phyloP scores from a whole-genome alignment of 352 stramenopile species.

The Elongisporangium anandrum region DNA sequence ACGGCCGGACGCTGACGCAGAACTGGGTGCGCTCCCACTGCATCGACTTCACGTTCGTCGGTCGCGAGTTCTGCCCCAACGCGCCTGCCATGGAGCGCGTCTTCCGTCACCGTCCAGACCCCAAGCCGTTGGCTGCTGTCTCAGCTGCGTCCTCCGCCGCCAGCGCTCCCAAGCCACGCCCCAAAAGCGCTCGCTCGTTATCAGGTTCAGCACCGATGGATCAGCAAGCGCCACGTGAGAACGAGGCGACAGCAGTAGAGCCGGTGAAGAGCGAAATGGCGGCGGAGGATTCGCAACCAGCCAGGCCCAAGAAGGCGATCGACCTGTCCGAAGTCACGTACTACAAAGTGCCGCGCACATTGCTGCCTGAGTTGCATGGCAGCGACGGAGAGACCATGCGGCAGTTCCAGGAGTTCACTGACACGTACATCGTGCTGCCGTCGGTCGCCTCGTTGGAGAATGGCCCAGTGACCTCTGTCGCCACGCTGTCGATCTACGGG shows the following conservation, averaged over 20 bases:
- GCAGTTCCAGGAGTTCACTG: conserved; percentile 75
- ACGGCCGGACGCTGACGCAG: conserved; percentile 49
- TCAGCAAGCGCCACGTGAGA: not conserved
- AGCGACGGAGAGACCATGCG: conserved; percentile 65
- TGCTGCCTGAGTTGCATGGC: conserved; percentile 68
- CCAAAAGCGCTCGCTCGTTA: conserved; percentile 10
- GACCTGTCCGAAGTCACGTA: conserved; percentile 77
- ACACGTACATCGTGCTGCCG: conserved; percentile 72
- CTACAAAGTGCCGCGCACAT: conserved; percentile 58
- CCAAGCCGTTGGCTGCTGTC: conserved; percentile 2
- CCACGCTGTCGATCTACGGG: conserved; percentile 76
- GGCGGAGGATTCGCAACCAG: conserved; percentile 28
- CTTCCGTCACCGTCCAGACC: conserved; percentile 20
- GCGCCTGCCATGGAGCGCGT: conserved; percentile 75
- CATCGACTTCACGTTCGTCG: conserved; percentile 89
- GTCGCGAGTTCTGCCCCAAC: conserved; percentile 87
- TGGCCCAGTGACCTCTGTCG: conserved; percentile 16
- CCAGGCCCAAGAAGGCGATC: conserved; percentile 49
- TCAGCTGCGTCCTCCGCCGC: conserved; percentile 3
- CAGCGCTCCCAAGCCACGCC: not conserved
- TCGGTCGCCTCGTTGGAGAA: conserved; percentile 14
- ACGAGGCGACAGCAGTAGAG: conserved; percentile 4
- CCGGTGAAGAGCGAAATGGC: conserved; percentile 31
- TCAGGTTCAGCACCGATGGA: not conserved
- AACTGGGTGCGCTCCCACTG: conserved; percentile 64